Base-by-base conservation (phyloP, 2,329 filamentous ascomycete species). In the Pseudocercospora vitis region DNA sequence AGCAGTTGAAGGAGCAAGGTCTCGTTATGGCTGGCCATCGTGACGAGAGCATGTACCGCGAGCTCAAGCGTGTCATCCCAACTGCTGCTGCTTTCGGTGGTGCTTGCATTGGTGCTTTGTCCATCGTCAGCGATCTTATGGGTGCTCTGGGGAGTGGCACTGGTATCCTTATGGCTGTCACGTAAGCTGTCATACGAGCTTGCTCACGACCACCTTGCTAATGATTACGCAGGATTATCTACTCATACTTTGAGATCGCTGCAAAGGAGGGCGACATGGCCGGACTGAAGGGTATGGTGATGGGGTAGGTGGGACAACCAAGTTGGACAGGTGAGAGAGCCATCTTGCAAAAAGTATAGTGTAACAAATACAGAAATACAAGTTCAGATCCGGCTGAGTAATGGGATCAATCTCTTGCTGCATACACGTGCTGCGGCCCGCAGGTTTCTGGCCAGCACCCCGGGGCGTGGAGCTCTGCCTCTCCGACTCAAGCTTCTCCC, bases 11-110 rank as follows among this genome's bases (percentile, higher is more conserved):
- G 86, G 95, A 99, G 71, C 94, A 99, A 78, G 94, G 94, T 73
- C 87, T 99, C 55, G 92, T 99, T 66, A 99, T 99, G 95, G 92
- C 94, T 69, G 94, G 94, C 71, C 94, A 99, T 81, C 89, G 94
- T 78, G 95, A 99, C 76, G 92, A 97, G 83, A 95, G 89, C 81
- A 99, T 99, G 94, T 99, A 99, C 85, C 95, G 95, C 82, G 94
- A 99, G 79, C 85, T 99, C 62, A 99, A 99, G 88, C 88, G 94
- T 70, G 94, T 99, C 68, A 99, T 99, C 63, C 95, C 94, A 61
- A 97, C 94, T 57, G 95, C 94, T 58, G 94, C 94, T 62, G 94
- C 95, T 68, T 99, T 99, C 65, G 94, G 95, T 76, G 94, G 94
- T 82, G 94, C 94, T 64, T 97, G 92, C 81, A 99, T 99, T 79